Evolutionary conservation across 2,329 filamentous ascomycete species (phyloP), one percentile per base, ranked within the genome.

Genomic region (Pseudocercospora fijiensis): DNA sequence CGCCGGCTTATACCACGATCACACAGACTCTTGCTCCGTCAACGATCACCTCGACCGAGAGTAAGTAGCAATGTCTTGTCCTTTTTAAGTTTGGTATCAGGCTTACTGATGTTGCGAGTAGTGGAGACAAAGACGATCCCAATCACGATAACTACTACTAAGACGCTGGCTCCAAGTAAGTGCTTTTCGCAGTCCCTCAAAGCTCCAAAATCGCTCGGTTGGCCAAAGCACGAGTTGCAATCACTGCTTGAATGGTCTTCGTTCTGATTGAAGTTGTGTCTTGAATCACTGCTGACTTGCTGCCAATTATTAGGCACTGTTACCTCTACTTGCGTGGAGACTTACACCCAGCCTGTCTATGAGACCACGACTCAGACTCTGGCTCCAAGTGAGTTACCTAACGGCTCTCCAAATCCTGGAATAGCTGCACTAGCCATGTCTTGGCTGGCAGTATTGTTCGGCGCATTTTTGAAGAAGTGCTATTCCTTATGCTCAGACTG

Each of bases 21-120:
- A 61, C 58, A 4, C 27, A 45, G 33, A 61, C 51, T 22, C 49
- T 55, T 18, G 58, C 58, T 9, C 58, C 58, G 4, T 61, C 58
- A 5, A 60, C 58, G 5, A 49, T 49, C 5, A 49, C 45, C 13
- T 49, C 45, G 9, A 49, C 43, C 11, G 43, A 47, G 22, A 24
- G 43, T 47, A 20, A 47, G 43, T 16, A 24, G 5, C 33, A 16
- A 37, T 4, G 16, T 16, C 4, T 37, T 4, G 4, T 24, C 2
- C 6, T n/a, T 8, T 3, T 13, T 16, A 11, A 13, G 10, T 13
- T 9, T 13, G 10, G n/a, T 47, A 10, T 47, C n/a, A 9, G 9
- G 10, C n/a, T 18, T 47, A 22, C 43, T 47, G 18, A 47, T 16
- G 10, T 47, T 20, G 43, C 3, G n/a, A 47, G 10, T 8, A 47